Conservation (phyloP, 768 basidiomycete species). For the Favolaschia claudopus region DNA sequence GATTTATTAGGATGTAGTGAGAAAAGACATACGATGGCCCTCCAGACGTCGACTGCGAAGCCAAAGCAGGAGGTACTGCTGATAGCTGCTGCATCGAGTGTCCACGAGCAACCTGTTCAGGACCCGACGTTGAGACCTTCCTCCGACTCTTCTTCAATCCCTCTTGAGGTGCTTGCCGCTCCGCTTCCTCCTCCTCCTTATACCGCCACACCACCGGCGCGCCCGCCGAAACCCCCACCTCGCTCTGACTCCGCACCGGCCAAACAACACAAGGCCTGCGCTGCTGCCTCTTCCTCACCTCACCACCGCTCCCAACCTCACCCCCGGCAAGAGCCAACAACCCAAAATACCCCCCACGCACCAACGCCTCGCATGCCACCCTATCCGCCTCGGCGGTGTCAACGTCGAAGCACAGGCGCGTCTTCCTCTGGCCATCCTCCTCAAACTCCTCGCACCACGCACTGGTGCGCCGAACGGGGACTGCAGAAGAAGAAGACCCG, state of each 20-base stretch:
- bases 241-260: neutral
- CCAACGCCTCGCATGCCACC: neutral
- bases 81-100: no score
- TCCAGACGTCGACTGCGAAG: no score
- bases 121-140: neutral
- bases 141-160: neutral
- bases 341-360: neutral
- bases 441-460: neutral
- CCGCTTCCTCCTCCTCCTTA: neutral
- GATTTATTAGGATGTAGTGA: no score
- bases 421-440: no score
- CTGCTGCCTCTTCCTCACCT: neutral
- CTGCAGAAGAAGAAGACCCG: no score
- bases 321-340: no score
- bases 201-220: neutral
- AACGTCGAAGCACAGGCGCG: neutral
- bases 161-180: neutral
- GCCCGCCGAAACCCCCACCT: neutral
- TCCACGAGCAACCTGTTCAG: no score
- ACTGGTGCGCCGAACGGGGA: neutral
- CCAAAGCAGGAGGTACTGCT: no score
- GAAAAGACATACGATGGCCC: no score
- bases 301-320: neutral
- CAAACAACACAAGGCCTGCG: neutral
- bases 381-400: neutral